Base-by-base conservation (phyloP, 441 rosid species). In the Erodium trifolium region DNA sequence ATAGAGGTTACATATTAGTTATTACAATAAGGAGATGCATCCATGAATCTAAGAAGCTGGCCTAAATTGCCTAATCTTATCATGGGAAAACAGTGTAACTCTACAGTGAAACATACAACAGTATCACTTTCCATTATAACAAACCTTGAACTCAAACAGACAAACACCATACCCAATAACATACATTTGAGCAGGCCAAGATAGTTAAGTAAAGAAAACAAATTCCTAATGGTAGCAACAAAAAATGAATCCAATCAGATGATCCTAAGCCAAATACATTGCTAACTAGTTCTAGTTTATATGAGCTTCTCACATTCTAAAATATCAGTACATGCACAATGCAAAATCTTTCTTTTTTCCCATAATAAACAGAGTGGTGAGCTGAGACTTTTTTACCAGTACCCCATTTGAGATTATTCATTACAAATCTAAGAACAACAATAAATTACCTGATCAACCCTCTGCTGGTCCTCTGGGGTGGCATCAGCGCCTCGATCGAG, bases 401-500 rank as follows among this genome's bases (percentile, higher is more conserved):
- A 3, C 23, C 63, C 23, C 63, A 57, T 57, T 7, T 57, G 27
- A 17, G 29, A 57, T 16, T 57, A 57, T 7, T 5, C 63, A 57
- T 17, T 17, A 17, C 10, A 57, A 57, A 57, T 57, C 62, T 27
- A 70, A 73, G 67, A 53, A 23, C 1, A 35, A 8, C 0, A 11
- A 0, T 45, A 0, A 47, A 65, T 11, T 29, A 82, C 92, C 86
- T 85, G 78, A 68, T 87, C 87, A 63, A 87, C 83, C 11, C 68
- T 71, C 74, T 84, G 82, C 78, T 83, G 97, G 63, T 89, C 98
- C 68, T 93, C 96, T 39, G 81, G 87, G 4, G 91, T 72, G 10
- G 97, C 98, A 0, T 73, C 85, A 23, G 97, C 97, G 5, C 98
- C 97, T 41, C 96, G 89, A 60, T 93, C 85, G 34, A 93, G 90